These are phyloP conservation scores for Scedosporium dehoogii DNA, from an alignment of 2,329 filamentous ascomycete genomes.

Conservation along the genomic window DNA sequence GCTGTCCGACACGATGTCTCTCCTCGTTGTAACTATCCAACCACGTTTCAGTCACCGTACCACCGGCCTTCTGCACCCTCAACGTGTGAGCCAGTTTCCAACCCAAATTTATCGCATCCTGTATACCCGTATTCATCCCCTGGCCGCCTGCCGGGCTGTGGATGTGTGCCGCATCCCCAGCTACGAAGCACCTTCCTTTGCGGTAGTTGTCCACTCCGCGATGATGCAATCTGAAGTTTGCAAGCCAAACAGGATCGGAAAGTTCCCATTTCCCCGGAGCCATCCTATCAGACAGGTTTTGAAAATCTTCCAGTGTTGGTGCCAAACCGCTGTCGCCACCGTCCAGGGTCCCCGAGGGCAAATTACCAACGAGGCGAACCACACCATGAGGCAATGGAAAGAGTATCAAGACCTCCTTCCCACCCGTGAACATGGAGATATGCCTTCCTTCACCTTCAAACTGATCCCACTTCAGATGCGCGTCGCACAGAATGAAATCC, in stretches of 20 bases:
- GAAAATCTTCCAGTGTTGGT: slow-evolving; percentile 4
- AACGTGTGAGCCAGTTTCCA: slow-evolving; percentile 34
- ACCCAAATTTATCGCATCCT: slow-evolving; percentile 43
- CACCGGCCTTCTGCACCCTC: slow-evolving; percentile 23
- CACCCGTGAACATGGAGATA: slow-evolving; percentile 18
- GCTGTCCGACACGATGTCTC: slow-evolving; percentile 33
- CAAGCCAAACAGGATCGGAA: slow-evolving; percentile 27
- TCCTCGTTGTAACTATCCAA: slow-evolving; percentile 38
- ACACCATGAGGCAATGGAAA: slow-evolving; percentile 20
- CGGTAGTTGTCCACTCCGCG: slow-evolving; percentile 21
- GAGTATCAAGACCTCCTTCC: slow-evolving; percentile 23
- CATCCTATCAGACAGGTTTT: slow-evolving; percentile 17
- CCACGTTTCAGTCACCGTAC: slow-evolving; percentile 20
- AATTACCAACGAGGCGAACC: slow-evolving; percentile 18
- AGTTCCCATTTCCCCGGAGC: slow-evolving; percentile 18
- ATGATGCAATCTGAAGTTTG: slow-evolving; percentile 34
- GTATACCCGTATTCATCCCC: slow-evolving; percentile 48
- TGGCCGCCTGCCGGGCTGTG: slow-evolving; percentile 47
- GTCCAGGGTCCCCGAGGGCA: slow-evolving; percentile 6
- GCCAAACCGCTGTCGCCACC: slow-evolving; percentile 2
- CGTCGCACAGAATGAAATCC: slow-evolving; percentile 33
- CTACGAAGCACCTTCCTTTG: slow-evolving; percentile 37
- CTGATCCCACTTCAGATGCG: slow-evolving; percentile 15
- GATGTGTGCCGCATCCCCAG: slow-evolving; percentile 47
- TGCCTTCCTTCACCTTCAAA: slow-evolving; percentile 8